Evolutionary conservation across 139 green algal genomes (phyloP), one percentile per base, ranked within the genome.

Genomic region (Chloropicon primus): DNA sequence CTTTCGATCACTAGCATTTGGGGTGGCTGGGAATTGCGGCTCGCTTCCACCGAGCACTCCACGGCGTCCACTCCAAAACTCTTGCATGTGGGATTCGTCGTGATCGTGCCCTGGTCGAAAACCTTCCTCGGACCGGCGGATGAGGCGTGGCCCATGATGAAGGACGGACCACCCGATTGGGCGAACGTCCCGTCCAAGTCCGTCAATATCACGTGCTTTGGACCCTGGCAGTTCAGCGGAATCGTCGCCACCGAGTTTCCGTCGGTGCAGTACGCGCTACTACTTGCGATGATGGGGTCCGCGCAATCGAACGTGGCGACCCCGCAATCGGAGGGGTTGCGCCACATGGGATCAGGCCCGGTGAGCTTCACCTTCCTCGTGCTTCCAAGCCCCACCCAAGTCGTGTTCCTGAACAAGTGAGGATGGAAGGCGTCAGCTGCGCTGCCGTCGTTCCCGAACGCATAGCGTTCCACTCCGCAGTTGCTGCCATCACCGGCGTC

Each of bases 161-260:
- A 27, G 24, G 22, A 2, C 24, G 25, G 21, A 3, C 73, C 3
- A 17, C 23, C 21, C 24, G 73, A 54, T 2, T 24, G 5, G 28
- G 28, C 24, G 25, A 78, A 72, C 27, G 23, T 78, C 3, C 75
- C 75, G 75, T 78, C 75, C 75, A 3, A 3, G 28, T 78, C 75
- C 22, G 25, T 23, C 21, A 78, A 21, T 17, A 78, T 25, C 22
- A 72, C 76, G 74, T 90, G 84, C 0, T 74, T 74, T 21, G 85
- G 84, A 28, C 86, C 86, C 27, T 78, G 78, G 79, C 86, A 90
- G 79, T 90, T 88, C 53, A 90, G 81, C 0, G 26, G 25, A 3
- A 88, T 78, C 23, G 27, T 62, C 71, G 26, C 77, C 71, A 77
- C 74, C 53, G 82, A 78, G 1, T 2, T 25, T 2, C 77, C 53